Percentiles rank a stretch among this genome's conserved stretches.
phyloP scores from a whole-genome alignment of 169 alveolate species.

The Eimeria brunetti region DNA sequence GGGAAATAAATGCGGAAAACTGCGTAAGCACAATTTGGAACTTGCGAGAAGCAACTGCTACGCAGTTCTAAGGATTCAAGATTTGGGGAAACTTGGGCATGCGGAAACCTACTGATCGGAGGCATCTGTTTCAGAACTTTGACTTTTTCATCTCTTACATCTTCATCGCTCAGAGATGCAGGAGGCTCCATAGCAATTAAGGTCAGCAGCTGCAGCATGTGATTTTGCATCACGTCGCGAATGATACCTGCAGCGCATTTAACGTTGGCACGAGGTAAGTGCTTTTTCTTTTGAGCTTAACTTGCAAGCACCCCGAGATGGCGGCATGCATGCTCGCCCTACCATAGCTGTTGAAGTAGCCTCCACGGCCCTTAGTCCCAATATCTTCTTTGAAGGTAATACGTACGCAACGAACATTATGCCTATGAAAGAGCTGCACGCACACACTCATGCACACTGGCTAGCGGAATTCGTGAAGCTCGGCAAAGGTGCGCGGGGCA shows the following conservation, averaged over 20 bases:
- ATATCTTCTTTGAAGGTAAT: slow-evolving; percentile 83
- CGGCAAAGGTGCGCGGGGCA: not conserved
- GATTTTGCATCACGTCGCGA: slow-evolving; percentile 88
- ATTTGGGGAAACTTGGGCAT: not conserved
- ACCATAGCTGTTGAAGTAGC: slow-evolving; percentile 85
- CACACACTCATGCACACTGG: not conserved
- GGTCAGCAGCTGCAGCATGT: slow-evolving; percentile 85
- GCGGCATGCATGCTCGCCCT: not conserved
- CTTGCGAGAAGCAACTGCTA: not conserved
- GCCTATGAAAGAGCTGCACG: slow-evolving; percentile 83
- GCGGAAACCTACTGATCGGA: slow-evolving; percentile 72
- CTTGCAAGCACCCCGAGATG: too few species aligned
- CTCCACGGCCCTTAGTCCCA: slow-evolving; percentile 85
- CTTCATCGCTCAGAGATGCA: slow-evolving; percentile 83
- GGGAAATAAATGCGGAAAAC: not conserved
- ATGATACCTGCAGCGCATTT: slow-evolving; percentile 80
- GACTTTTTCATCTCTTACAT: slow-evolving; percentile 85
- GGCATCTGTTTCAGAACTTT: slow-evolving; percentile 85
- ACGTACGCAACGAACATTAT: slow-evolving; percentile 83
- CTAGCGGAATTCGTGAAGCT: not conserved
- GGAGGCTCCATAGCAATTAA: slow-evolving; percentile 87
- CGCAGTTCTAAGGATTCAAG: not conserved
- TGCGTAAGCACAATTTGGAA: not conserved
- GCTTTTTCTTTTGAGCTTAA: not conserved
- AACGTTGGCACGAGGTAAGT: not conserved